A percentile compares a stretch with the other conserved stretches of the same genome.
These are phyloP conservation scores for Earliella scabrosa DNA, from an alignment of 1,284 basidiomycete genomes.

Conservation along the genomic window DNA sequence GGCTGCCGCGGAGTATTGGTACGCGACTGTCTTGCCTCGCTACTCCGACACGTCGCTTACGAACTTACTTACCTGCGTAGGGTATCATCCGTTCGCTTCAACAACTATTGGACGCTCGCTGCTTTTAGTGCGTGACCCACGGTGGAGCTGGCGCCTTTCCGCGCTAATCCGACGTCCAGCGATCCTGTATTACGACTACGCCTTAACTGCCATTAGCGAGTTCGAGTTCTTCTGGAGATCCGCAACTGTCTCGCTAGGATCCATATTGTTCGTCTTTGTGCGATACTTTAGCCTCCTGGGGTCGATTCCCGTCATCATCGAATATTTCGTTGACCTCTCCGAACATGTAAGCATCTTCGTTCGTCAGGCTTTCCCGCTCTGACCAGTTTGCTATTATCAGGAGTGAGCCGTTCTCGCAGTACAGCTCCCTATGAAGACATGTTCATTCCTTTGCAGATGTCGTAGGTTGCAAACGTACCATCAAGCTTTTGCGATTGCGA, in stretches of 20 bases:
- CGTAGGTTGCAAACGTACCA: slow-evolving; percentile 20
- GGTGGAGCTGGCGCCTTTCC: not conserved
- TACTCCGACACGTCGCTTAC: slow-evolving; percentile 14
- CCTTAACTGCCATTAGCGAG: slow-evolving; percentile 18
- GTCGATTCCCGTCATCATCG: slow-evolving; percentile 14
- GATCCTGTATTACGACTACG: slow-evolving; percentile 27
- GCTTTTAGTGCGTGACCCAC: slow-evolving; percentile 16
- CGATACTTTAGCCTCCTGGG: slow-evolving; percentile 22
- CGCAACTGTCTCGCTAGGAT: slow-evolving; percentile 13
- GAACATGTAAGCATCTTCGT: slow-evolving; percentile 7
- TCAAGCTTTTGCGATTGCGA: slow-evolving; percentile 13
- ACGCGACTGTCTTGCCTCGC: not conserved
- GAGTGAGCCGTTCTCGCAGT: not conserved
- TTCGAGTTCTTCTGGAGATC: slow-evolving; percentile 26
- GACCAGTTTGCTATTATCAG: not conserved
- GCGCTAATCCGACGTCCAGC: slow-evolving; percentile 8
- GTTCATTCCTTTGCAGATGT: slow-evolving; percentile 6
- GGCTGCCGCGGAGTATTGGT: slow-evolving; percentile 21
- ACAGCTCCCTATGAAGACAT: too few relatives aligned
- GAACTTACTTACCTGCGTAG: slow-evolving; percentile 11
- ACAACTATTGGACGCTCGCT: slow-evolving; percentile 9
- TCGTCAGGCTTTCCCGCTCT: not conserved
- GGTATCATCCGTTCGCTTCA: slow-evolving; percentile 13
- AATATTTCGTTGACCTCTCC: slow-evolving; percentile 17
- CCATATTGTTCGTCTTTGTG: slow-evolving; percentile 20